Conservation (phyloP, 345 rosid genomes). For the Rhodamnia rubescens region DNA sequence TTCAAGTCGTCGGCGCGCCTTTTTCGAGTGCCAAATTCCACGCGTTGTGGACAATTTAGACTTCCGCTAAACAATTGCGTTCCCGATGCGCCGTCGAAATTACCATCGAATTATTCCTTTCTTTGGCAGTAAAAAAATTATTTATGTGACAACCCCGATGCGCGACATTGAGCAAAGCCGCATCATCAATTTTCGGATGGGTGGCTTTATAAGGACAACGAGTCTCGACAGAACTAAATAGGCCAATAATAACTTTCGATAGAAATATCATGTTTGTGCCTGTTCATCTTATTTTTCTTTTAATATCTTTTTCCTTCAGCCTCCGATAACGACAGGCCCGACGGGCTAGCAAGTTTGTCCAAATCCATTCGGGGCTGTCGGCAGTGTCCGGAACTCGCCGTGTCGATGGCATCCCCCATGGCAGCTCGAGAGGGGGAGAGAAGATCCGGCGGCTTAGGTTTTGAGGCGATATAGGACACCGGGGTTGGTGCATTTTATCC, state of each 20-base stretch:
- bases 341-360: not conserved
- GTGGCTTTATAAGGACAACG: too few species aligned
- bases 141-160: too few species aligned
- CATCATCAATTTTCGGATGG: too few species aligned
- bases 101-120: too few species aligned
- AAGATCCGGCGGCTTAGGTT: not conserved
- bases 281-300: not conserved
- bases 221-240: too few species aligned
- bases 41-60: not conserved
- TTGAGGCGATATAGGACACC: not conserved
- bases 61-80: too few species aligned
- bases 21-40: not conserved
- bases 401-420: not conserved
- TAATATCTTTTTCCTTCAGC: not conserved
- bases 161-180: too few species aligned
- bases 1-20: not conserved
- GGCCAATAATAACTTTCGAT: too few species aligned
- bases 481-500: fast-evolving
- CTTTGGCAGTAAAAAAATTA: too few species aligned
- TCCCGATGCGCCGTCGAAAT: too few species aligned
- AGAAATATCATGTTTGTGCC: not conserved
- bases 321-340: not conserved
- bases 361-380: not conserved
- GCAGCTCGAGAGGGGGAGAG: not conserved
- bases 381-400: not conserved